Base-by-base conservation (phyloP, 495 filamentous ascomycete genomes). In the Neurospora sp. region DNA sequence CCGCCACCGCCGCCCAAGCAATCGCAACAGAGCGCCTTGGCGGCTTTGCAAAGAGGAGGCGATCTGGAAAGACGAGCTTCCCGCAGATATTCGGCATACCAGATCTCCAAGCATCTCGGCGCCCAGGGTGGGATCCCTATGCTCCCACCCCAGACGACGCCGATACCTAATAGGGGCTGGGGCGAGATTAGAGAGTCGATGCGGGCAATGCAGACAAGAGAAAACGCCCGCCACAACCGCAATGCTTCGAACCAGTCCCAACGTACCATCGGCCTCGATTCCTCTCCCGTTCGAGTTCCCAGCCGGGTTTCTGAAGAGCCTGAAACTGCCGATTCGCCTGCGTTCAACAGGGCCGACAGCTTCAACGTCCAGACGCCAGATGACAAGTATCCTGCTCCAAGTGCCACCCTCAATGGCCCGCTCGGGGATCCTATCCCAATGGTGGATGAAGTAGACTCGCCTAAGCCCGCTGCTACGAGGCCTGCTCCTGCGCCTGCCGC, bases 61-160 rank as follows among this genome's bases (percentile, higher is more conserved):
- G 93, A 97, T 72, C 84, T 98, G n/a, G 95, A 98, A 78, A 88
- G 96, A 75, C 88, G 96, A 76, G 96, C 96, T 11, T 98, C 96
- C 4, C 87, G 94, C 76, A 85, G 96, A 76, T 98, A 98, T 78
- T 98, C 94, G 40, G 90, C 91, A 48, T 99, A 98, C 82, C 96
- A 98, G 76, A 94, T 98, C 68, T 92, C 93, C 31, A 98, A 97
- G 76, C 93, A 97, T 73, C 86, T 98, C 4, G 96, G 95, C 3
- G 87, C 90, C 35, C 91, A 91, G 40, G 86, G 92, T 16, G 92
- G 90, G 92, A 20, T 53, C 20, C 93, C 94, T 5, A 92, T 97
- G 83, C 84, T 97, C 9, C 93, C 95, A 18, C 83, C 91, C 11
- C 94, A 97, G 75, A 95, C 92, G 68, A 92, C 92, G 38, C 93